Evolutionary conservation across 208 protist species (phyloP).

Genomic region (Wallacemonas rigidus): DNA sequence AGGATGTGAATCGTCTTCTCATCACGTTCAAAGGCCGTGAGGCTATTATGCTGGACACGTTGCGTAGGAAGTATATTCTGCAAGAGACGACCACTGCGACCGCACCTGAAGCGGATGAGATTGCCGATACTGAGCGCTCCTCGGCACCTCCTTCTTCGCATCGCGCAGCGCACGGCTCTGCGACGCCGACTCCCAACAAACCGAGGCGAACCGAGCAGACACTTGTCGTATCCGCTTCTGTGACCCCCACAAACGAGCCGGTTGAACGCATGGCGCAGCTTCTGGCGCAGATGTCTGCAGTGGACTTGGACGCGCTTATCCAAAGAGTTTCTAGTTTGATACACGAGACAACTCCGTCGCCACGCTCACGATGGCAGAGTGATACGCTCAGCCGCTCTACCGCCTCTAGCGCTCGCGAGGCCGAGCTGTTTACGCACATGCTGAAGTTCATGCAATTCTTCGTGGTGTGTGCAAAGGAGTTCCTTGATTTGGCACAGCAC

Average conservation of each 20-base stretch:
- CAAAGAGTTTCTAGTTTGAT: background rate
- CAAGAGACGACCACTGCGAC: background rate
- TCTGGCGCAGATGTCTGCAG: slow-evolving; percentile 34
- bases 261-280: slow-evolving; percentile 31
- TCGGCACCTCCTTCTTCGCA: too few species aligned
- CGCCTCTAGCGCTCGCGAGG: slow-evolving; percentile 4
- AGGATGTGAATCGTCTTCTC: slow-evolving; percentile 48
- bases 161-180: too few species aligned
- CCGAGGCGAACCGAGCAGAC: background rate
- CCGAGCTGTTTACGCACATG: slow-evolving; percentile 38
- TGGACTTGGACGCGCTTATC: slow-evolving; percentile 25
- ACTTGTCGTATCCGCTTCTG: background rate
- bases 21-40: slow-evolving; percentile 55
- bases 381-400: background rate
- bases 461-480: slow-evolving; percentile 21
- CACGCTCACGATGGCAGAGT: background rate
- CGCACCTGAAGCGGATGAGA: background rate
- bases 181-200: too few species aligned
- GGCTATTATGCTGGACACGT: slow-evolving; percentile 41
- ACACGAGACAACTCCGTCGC: background rate
- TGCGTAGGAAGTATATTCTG: slow-evolving; percentile 39
- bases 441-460: slow-evolving; percentile 50
- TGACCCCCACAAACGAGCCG: background rate
- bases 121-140: too few species aligned
- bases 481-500: slow-evolving; percentile 20